A percentile compares a stretch with the other conserved stretches of the same genome.
These are phyloP conservation scores for Trypanosomatidae sp. DNA, from an alignment of 208 protist species.

Conservation along the genomic window DNA sequence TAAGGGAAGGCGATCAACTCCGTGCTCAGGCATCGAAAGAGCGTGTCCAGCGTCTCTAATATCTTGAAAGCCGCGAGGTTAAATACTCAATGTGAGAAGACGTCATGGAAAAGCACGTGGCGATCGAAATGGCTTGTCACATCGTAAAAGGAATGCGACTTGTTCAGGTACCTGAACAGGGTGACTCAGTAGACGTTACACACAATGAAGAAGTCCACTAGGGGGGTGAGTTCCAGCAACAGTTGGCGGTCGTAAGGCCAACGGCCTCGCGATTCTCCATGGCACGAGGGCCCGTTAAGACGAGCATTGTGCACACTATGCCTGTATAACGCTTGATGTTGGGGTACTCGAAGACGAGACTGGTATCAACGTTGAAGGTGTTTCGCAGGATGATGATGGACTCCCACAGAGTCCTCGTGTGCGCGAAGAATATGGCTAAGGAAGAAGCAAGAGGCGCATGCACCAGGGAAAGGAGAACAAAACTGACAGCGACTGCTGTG, in stretches of 20 bases:
- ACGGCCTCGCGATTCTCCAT: constrained; percentile 36
- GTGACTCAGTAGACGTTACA: constrained; percentile 47
- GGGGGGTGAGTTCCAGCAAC: constrained; percentile 63
- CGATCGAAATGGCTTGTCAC: constrained; percentile 43
- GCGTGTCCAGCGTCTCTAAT: constrained; percentile 66
- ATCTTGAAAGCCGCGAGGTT: constrained; percentile 72
- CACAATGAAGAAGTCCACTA: constrained; percentile 64
- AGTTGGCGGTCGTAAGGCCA: constrained; percentile 40
- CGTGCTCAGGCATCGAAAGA: constrained; percentile 65
- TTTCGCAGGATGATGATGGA: background rate
- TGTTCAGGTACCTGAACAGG: constrained; percentile 25
- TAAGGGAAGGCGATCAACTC: constrained; percentile 72
- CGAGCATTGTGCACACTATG: constrained; percentile 36
- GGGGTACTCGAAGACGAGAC: constrained; percentile 27
- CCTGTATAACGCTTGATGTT: constrained; percentile 33
- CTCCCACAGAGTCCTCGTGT: constrained; percentile 1
- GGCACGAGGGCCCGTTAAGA: constrained; percentile 19
- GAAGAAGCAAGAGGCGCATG: background rate
- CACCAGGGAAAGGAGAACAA: background rate
- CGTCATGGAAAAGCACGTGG: constrained; percentile 41
- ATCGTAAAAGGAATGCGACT: constrained; percentile 34
- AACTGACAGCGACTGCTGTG: background rate
- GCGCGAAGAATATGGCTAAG: background rate
- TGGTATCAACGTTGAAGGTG: constrained; percentile 36
- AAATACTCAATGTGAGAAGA: constrained; percentile 60